Base-by-base conservation (phyloP, 2,329 filamentous ascomycete species). In the Beauveria bassiana region DNA sequence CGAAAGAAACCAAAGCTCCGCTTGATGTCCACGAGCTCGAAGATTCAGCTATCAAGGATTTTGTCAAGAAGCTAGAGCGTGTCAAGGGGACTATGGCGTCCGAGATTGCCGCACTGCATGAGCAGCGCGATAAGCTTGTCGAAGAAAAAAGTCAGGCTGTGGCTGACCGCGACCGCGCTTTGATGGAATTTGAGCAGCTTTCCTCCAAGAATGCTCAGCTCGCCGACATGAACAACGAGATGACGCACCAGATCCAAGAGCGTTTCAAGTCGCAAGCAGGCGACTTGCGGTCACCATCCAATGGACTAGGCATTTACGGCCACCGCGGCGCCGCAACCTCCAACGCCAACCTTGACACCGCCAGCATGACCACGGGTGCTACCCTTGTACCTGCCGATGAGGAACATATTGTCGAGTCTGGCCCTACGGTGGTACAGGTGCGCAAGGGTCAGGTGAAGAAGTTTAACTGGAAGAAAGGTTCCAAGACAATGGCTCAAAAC, bases 401-500 rank as follows among this genome's bases (percentile, higher is more conserved):
- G 51, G 91, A 95, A 46, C 81, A 80, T 0, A 80, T 85, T 61
- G 73, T 86, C n/a, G 83, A 86, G 65, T 81, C 86, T 31, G 89
- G 91, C 2, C 93, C 95, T n/a, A 95, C 96, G 64, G 90, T 98
- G 40, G 90, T 98, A 64, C 96, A 95, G 69, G 96, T 98, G 65
- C 87, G 92, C 68, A 98, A 97, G 77, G 92, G 90, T 34, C 92
- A 96, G 71, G 86, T 89, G 59, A 96, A 92, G 78, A 98, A 97
- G 74, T 97, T 97, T 77, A 96, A 96, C 77, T 98, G 95, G 93
- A 96, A 97, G 82, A 96, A 96, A 79, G 92, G 92, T 45, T 91
- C 91, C 45, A 93, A 96, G 75, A 93, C 90, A 61, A 88, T 98
- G 68, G 93, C 93, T 31, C 96, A 97, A 74, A 93, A 93, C 70